Conservation (phyloP, 1,139 yeast genomes). For the Arxiozyma slooffiae region DNA sequence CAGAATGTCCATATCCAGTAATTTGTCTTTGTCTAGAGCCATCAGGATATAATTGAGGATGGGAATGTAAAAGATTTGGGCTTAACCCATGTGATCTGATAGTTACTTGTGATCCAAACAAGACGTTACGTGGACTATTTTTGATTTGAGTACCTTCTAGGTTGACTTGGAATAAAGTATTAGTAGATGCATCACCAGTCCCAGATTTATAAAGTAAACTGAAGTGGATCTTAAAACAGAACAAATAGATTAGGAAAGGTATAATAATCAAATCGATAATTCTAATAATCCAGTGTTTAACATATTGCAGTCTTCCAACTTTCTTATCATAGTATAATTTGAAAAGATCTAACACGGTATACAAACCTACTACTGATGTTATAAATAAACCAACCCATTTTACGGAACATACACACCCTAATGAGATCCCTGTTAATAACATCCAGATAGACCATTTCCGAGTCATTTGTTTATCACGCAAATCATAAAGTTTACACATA, state of each 20-base stretch:
- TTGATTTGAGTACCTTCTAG: slow-evolving; percentile 45
- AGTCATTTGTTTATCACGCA: slow-evolving; percentile 39
- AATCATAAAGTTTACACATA: slow-evolving; percentile 44
- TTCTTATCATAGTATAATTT: slow-evolving; percentile 43
- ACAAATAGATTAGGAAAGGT: slow-evolving; percentile 62
- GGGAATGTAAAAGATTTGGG: slow-evolving; percentile 66
- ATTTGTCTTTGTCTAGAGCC: slow-evolving; percentile 69
- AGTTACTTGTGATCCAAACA: slow-evolving; percentile 53
- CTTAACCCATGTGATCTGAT: slow-evolving; percentile 64
- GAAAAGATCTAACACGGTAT: slow-evolving; percentile 66
- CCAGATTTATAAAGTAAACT: slow-evolving; percentile 65
- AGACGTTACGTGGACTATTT: slow-evolving; percentile 52
- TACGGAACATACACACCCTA: slow-evolving; percentile 89
- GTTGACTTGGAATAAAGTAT: slow-evolving; percentile 61
- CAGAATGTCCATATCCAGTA: slow-evolving; percentile 69
- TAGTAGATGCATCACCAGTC: slow-evolving; percentile 65
- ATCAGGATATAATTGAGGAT: slow-evolving; percentile 54
- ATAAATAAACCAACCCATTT: slow-evolving; percentile 94
- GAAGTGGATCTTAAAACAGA: slow-evolving; percentile 75
- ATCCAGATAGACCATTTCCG: slow-evolving; percentile 47
- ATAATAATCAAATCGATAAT: slow-evolving; percentile 56
- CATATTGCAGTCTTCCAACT: slow-evolving; percentile 38
- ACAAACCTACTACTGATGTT: slow-evolving; percentile 77
- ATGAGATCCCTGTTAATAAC: slow-evolving; percentile 59
- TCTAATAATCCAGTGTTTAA: slow-evolving; percentile 63